These are phyloP conservation scores for Penicillium turbatum DNA, from an alignment of 495 filamentous ascomycete species.

Conservation along the genomic window DNA sequence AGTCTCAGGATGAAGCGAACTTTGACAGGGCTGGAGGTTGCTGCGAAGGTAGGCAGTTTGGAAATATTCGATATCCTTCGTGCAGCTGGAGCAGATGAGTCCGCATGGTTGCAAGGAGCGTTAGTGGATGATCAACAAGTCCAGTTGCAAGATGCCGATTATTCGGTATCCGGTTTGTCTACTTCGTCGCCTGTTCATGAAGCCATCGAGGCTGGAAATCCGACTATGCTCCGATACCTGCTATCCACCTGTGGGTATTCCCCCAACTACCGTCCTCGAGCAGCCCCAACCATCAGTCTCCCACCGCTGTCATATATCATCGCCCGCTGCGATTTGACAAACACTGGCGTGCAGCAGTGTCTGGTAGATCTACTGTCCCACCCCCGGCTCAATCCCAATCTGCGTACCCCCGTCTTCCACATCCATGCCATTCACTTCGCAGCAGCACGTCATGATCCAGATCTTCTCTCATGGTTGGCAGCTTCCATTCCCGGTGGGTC, in stretches of 20 bases:
- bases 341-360: neutral
- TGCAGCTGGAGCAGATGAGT: neutral
- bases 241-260: neutral
- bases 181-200: neutral
- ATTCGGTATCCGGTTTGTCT: neutral
- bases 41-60: neutral
- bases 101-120: neutral
- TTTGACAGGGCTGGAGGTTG: conserved; percentile 12
- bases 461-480: conserved; percentile 8
- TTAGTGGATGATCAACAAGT: neutral
- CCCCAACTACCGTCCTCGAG: neutral
- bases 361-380: neutral
- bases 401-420: conserved; percentile 16
- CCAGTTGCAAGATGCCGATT: neutral
- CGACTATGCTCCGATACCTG: neutral
- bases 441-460: conserved; percentile 12
- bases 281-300: neutral
- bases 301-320: neutral
- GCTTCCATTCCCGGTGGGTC: neutral
- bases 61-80: neutral
- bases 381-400: neutral
- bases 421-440: conserved; percentile 19
- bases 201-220: neutral
- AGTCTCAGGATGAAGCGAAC: conserved; percentile 3
- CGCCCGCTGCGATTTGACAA: neutral